These are phyloP conservation scores for Tolypocladium ophioglossoides DNA, from an alignment of 2,329 filamentous ascomycete species.

Conservation along the genomic window DNA sequence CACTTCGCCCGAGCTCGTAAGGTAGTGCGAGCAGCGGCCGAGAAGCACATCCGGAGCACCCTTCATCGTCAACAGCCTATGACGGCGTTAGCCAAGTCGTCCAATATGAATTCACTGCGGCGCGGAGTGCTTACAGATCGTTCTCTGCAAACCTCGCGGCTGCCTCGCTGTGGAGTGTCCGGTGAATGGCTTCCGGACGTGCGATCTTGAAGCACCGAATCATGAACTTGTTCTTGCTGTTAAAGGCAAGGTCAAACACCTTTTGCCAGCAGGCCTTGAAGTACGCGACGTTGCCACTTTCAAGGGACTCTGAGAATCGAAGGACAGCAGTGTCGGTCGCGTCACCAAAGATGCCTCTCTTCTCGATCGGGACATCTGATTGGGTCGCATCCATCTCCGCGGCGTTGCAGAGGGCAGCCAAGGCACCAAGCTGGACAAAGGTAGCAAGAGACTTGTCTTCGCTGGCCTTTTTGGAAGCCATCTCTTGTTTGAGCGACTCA, in stretches of 20 bases:
- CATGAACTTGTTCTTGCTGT: conserved; percentile 80
- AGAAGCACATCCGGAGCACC: conserved; percentile 68
- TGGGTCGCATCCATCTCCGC: conserved; percentile 64
- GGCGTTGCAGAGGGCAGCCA: conserved; percentile 62
- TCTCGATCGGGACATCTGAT: conserved; percentile 42
- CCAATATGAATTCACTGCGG: not conserved
- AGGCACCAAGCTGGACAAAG: conserved; percentile 46
- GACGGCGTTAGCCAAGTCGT: not conserved
- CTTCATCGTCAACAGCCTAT: conserved; percentile 60
- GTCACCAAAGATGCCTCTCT: conserved; percentile 61
- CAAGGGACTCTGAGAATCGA: conserved; percentile 56
- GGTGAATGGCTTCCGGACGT: conserved; percentile 17
- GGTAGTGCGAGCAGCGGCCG: conserved; percentile 46
- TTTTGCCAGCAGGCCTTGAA: conserved; percentile 53
- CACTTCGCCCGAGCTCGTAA: conserved; percentile 43
- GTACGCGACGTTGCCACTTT: conserved; percentile 41
- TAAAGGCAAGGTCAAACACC: conserved; percentile 61
- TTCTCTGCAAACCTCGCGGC: conserved; percentile 21
- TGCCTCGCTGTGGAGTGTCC: conserved; percentile 27
- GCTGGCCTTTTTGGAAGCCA: conserved; percentile 14
- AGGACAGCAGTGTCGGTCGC: conserved; percentile 68
- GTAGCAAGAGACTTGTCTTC: conserved; percentile 22
- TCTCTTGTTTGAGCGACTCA: conserved; percentile 36
- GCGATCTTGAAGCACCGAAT: conserved; percentile 47
- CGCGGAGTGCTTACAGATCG: conserved; percentile 24